A percentile compares a stretch with the other conserved stretches of the same genome.
These are phyloP conservation scores for Filobasidium uniguttulatum DNA, from an alignment of 1,284 basidiomycete genomes.

Conservation along the genomic window DNA sequence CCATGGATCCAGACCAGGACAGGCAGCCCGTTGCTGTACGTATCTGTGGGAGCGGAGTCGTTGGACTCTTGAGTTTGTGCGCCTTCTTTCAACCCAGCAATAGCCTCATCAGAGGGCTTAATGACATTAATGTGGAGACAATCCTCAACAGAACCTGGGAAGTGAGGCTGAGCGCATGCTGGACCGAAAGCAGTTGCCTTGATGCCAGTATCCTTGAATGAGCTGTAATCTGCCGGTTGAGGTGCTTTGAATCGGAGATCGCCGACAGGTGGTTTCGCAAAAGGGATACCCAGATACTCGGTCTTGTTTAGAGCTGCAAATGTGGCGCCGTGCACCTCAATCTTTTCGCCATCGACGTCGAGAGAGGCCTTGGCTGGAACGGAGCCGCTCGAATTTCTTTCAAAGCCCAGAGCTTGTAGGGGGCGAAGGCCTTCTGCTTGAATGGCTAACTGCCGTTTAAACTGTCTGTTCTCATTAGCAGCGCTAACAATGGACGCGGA, in stretches of 20 bases:
- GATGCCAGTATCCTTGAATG: constrained; percentile 13
- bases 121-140: constrained; percentile 38
- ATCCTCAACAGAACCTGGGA: constrained; percentile 30
- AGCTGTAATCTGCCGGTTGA: neutral
- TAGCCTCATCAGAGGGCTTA: constrained; percentile 13
- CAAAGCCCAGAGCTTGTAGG: too few relatives aligned
- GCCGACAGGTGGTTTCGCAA: neutral
- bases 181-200: constrained; percentile 20
- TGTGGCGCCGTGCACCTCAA: too few relatives aligned
- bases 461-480: too few relatives aligned
- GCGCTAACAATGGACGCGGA: too few relatives aligned
- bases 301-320: too few relatives aligned
- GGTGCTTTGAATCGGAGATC: neutral
- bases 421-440: too few relatives aligned
- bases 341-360: too few relatives aligned
- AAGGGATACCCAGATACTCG: neutral
- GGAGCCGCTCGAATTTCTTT: too few relatives aligned
- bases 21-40: too few relatives aligned
- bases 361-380: too few relatives aligned
- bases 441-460: too few relatives aligned
- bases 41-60: neutral
- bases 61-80: neutral
- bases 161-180: constrained; percentile 23
- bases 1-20: constrained; percentile 37
- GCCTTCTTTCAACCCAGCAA: neutral